Conservation (phyloP, 2,329 filamentous ascomycete genomes). For the Diplodia seriata region DNA sequence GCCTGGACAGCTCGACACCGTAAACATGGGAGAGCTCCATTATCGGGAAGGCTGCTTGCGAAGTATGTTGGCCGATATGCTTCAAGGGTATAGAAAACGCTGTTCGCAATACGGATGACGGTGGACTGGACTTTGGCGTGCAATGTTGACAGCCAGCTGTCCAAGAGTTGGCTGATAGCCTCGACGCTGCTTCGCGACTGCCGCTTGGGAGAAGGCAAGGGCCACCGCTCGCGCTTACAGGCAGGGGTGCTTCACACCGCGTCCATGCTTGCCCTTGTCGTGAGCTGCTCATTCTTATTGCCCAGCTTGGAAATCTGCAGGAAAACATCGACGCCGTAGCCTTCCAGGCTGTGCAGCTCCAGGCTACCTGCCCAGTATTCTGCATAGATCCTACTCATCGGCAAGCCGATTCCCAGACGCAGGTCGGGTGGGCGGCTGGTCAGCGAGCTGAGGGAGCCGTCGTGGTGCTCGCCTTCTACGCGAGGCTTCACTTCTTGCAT, state of each 20-base stretch:
- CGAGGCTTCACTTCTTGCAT: conserved; percentile 74
- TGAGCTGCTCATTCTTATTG: conserved; percentile 97
- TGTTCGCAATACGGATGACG: conserved; percentile 15
- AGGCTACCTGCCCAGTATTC: conserved; percentile 97
- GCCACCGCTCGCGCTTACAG: neutral
- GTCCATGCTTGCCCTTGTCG: conserved; percentile 61
- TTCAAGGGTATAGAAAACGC: conserved; percentile 3
- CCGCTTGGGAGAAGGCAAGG: neutral
- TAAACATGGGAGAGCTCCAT: conserved; percentile 28
- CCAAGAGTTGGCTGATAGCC: neutral
- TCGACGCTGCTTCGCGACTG: neutral
- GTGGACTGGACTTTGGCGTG: neutral
- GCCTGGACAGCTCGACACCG: conserved; percentile 29
- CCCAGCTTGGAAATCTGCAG: conserved; percentile 94
- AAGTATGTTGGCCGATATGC: conserved; percentile 20
- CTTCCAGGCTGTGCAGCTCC: conserved; percentile 89
- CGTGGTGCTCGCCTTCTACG: conserved; percentile 41
- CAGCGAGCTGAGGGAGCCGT: conserved; percentile 76
- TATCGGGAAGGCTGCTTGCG: neutral
- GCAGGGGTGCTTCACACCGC: conserved; percentile 47
- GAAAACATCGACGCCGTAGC: conserved; percentile 95
- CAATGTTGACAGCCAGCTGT: neutral
- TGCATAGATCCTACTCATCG: conserved; percentile 91
- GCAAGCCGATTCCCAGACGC: conserved; percentile 88
- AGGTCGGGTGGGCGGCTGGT: conserved; percentile 85